Evolutionary conservation across 108 stramenopile species (phyloP), one percentile per base, ranked within the genome.

Genomic region (Discostella pseudostelligera): DNA sequence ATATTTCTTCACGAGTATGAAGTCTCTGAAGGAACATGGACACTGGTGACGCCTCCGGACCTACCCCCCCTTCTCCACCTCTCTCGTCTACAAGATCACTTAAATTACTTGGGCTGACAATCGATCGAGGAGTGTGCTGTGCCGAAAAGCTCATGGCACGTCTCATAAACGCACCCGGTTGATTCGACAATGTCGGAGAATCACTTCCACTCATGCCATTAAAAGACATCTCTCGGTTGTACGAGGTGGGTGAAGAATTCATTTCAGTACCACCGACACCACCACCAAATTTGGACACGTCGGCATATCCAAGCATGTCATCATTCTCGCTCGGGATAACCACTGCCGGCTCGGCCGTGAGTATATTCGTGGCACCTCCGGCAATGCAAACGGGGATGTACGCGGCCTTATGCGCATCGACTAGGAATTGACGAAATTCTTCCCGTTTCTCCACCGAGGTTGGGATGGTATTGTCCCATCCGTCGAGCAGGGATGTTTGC

Each of bases 371-470:
- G 22, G 76, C 69, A 8, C 79, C 74, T 45, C 89, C 85, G 39
- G 92, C 88, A 39, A 92, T 85, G 43, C 94, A 95, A 36, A 92
- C 86, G 28, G 93, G 93, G 16, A 95, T 90, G 58, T 92, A 95
- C 19, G 94, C 89, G 39, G 90, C 87, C 49, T 89, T 88, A 79
- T 95, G 93, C 24, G 85, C 84, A 65, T 95, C 93, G 8, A 95
- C 93, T 19, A 95, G 61, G 57, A 89, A 95, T 42, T 70, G 55
- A 32, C 90, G 70, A 55, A 87, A 92, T 45, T 90, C 84, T 72
- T 92, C 90, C 54, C 89, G 62, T 62, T 87, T 80, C 24, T 88
- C 76, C 24, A 65, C 55, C 50, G 78, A 76, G 11, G 80, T 82
- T 25, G 75, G 65, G 13, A 76, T 69, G 11, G 80, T 74, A 35